A percentile compares a stretch with the other conserved stretches of the same genome.
Evolutionary conservation across 768 basidiomycete genomes (phyloP).

Genomic region (Serpula lacrymans): DNA sequence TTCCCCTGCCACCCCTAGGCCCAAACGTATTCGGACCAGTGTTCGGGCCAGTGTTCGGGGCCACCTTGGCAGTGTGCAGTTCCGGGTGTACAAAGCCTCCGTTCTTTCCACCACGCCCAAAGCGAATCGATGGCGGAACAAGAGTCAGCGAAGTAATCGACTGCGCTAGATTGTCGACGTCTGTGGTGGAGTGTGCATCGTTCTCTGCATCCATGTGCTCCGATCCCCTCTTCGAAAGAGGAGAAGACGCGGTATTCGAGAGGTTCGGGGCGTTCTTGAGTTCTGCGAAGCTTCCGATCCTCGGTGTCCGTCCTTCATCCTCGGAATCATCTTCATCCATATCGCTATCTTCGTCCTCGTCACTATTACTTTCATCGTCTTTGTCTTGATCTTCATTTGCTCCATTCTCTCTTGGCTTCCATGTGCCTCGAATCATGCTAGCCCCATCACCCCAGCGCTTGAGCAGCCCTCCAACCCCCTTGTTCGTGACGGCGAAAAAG

Average conservation of each 20-base stretch:
- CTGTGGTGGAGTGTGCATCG: slow-evolving; percentile 15
- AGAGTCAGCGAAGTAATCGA: slow-evolving; percentile 50
- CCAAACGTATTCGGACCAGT: slow-evolving; percentile 19
- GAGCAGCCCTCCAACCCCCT: slow-evolving; percentile 78
- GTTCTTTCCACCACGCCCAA: slow-evolving; percentile 65
- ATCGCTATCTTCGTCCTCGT: slow-evolving; percentile 15
- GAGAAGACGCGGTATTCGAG: too few relatives aligned
- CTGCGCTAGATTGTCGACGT: slow-evolving; percentile 47
- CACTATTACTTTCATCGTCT: slow-evolving; percentile 17
- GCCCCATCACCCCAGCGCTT: slow-evolving; percentile 83
- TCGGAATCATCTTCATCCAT: slow-evolving; percentile 13
- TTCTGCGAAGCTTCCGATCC: too few relatives aligned
- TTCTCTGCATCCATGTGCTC: slow-evolving; percentile 23
- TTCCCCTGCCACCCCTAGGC: slow-evolving; percentile 26
- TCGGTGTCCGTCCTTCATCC: too few relatives aligned
- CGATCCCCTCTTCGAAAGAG: slow-evolving; percentile 17
- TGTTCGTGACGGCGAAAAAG: slow-evolving; percentile 90
- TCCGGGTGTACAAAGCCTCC: slow-evolving; percentile 46
- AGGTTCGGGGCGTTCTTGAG: too few relatives aligned
- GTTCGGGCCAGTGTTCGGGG: slow-evolving; percentile 15
- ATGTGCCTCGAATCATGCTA: slow-evolving; percentile 70
- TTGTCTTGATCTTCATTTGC: too few relatives aligned
- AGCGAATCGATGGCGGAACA: slow-evolving; percentile 66
- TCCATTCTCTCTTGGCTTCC: slow-evolving; percentile 53
- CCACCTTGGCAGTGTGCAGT: slow-evolving; percentile 29